Percentiles rank a stretch among this genome's conserved stretches.
phyloP scores from a whole-genome alignment of 2,329 filamentous ascomycete species.

The Chaetoscypha palmicola region DNA sequence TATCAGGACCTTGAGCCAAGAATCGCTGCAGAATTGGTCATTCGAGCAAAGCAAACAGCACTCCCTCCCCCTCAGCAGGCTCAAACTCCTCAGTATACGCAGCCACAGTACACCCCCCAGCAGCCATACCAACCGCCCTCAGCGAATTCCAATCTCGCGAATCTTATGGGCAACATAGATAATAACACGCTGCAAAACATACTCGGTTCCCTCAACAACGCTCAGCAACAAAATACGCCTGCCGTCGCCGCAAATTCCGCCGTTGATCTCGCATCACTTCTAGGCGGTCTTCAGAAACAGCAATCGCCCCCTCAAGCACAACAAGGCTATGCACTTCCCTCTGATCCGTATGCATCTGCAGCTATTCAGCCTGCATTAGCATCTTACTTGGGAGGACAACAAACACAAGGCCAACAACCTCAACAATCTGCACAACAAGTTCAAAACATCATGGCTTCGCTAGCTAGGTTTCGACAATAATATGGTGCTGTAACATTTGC shows the following conservation, averaged over 20 bases:
- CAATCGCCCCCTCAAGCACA: slow-evolving; percentile 33
- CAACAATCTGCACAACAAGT: slow-evolving; percentile 46
- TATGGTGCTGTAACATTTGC: background rate
- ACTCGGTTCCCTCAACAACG: slow-evolving; percentile 47
- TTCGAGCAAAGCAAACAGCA: slow-evolving; percentile 55
- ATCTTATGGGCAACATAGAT: slow-evolving; percentile 58
- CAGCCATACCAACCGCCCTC: slow-evolving; percentile 33
- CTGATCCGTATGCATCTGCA: slow-evolving; percentile 25
- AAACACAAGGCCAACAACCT: slow-evolving; percentile 25
- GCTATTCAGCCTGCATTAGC: slow-evolving; percentile 23
- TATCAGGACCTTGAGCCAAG: slow-evolving; percentile 76
- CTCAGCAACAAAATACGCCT: slow-evolving; percentile 21
- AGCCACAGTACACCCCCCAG: slow-evolving; percentile 32
- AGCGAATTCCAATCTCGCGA: slow-evolving; percentile 48
- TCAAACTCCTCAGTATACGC: slow-evolving; percentile 28
- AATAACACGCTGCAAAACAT: slow-evolving; percentile 64
- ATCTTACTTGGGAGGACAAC: slow-evolving; percentile 23
- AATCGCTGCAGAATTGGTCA: slow-evolving; percentile 73
- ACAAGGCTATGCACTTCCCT: slow-evolving; percentile 23
- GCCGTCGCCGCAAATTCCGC: slow-evolving; percentile 30
- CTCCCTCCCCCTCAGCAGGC: slow-evolving; percentile 28
- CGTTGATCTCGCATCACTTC: slow-evolving; percentile 28
- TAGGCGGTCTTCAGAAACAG: slow-evolving; percentile 26
- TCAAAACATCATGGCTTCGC: slow-evolving; percentile 68
- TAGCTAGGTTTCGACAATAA: slow-evolving; percentile 57